These are phyloP conservation scores for Vickermania ingenoplastis DNA, from an alignment of 208 protist genomes.

Conservation along the genomic window DNA sequence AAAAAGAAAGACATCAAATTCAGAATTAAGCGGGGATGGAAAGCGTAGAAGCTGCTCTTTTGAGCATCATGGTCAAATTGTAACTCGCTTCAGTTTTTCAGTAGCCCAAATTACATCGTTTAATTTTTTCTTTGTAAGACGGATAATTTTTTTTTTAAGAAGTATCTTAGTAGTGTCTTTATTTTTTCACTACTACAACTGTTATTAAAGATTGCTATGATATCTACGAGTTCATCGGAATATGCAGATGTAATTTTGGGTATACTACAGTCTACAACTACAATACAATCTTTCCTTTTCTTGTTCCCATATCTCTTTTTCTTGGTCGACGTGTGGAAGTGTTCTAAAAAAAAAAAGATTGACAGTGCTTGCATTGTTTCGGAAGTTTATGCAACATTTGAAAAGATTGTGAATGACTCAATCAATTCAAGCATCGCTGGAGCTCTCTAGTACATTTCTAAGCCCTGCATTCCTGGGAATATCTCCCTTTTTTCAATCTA, in stretches of 20 bases:
- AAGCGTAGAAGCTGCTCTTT: slow-evolving; percentile 37
- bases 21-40: slow-evolving; percentile 87
- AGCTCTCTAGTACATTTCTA: slow-evolving; percentile 59
- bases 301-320: too few relatives aligned
- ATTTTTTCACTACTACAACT: background rate
- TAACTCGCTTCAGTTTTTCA: slow-evolving; percentile 2
- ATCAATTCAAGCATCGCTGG: slow-evolving; percentile 46
- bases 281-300: too few relatives aligned
- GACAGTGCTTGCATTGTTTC: too few relatives aligned
- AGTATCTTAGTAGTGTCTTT: background rate
- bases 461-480: slow-evolving; percentile 61
- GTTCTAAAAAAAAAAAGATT: too few relatives aligned
- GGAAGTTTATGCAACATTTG: too few relatives aligned
- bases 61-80: background rate
- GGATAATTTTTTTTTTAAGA: background rate
- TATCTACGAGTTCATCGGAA: too few relatives aligned
- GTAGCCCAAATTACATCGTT: background rate
- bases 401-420: too few relatives aligned
- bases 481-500: slow-evolving; percentile 40
- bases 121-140: slow-evolving; percentile 7
- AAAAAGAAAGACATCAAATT: slow-evolving; percentile 92
- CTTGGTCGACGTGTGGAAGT: too few relatives aligned
- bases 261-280: too few relatives aligned
- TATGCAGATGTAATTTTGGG: too few relatives aligned
- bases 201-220: slow-evolving; percentile 2